Base-by-base conservation (phyloP, 2,329 filamentous ascomycete genomes). In the Geosmithia flava region DNA sequence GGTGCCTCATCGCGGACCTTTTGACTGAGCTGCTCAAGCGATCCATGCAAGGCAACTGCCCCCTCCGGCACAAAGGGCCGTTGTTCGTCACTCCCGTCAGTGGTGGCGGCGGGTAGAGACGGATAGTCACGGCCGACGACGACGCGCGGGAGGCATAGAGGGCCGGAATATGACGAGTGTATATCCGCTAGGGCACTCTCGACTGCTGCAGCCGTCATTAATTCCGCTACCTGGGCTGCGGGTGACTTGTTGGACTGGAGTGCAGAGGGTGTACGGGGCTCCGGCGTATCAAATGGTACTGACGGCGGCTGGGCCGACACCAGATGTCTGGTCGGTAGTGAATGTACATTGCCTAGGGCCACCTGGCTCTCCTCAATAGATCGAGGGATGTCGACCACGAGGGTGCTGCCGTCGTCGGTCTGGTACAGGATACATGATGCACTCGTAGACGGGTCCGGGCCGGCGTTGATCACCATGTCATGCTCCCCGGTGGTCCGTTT, bases 361-460 rank as follows among this genome's bases (percentile, higher is more conserved):
- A 72, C 70, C 62, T 89, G 85, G 17, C 77, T 78, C 51, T 78
- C 70, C 53, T 85, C 80, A 40, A 89, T 75, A 2, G 85, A 86
- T 17, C 70, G 68, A 20, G 85, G 84, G 44, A 88, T 76, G 56
- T 90, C 85, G 47, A 89, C 61, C 23, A 88, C 60, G 20, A 78
- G 68, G 47, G 82, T 62, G 44, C 73, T 69, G 45, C 64, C 58
- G 54, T 64, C 58, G 5, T 44, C 40, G 52, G 51, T 62, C 45
- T 60, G 55, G 50, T 59, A 68, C 47, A 68, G 57, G 20, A 66
- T 50, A 17, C 61, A 64, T 2, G 60, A 54, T 13, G 42, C 6
- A 17, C 39, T 41, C 29, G 29, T 37, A 37, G 33, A 13, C 33
- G 33, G 33, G 11, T 37, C 33, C 33, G 33, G 10, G 3, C 33